Base-by-base conservation (phyloP, 306 rosid genomes). In the Sechiopsis laciniata region DNA sequence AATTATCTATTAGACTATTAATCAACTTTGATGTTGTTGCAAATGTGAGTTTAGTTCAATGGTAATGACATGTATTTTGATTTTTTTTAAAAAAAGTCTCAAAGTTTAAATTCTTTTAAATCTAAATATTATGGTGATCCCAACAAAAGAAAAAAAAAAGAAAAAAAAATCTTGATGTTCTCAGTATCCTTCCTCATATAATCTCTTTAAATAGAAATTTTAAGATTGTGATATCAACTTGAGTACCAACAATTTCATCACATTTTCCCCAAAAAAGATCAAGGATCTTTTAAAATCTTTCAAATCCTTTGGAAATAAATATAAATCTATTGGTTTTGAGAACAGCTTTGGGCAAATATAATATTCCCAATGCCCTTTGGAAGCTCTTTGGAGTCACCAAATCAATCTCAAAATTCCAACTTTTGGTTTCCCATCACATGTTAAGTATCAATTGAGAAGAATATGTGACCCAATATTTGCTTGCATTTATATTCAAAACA, bases 371-470 rank as follows among this genome's bases (percentile, higher is more conserved):
- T 62, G 37, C 50, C 69, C 22, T 35, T 62, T 62, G 69, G 69
- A 62, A 62, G n/a, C 24, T 48, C 48, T 8, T 62, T 62, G 50
- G 69, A 62, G 69, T 62, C 69, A 62, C 24, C 67, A 61, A 61
- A 61, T 61, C 20, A 61, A 29, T 26, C 45, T 61, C 67, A 26
- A 35, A 62, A 35, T 62, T 16, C 69, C 50, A 62, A 62, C 69
- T 37, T 29, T 29, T 0, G 40, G 17, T 59, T 24, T 58, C 9
- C 26, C 17, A 59, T 59, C 65, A 59, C 64, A 58, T 58, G 64
- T 57, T 22, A 58, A 56, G 37, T 12, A 24, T 60, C 10, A 60
- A 24, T 60, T 13, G 29, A 61, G 46, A 61, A 61, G 11, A 61
- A 13, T 61, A 59, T 59, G 17, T 59, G 65, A 59, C 65, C 65